Evolutionary conservation across 768 basidiomycete species (phyloP).

Genomic region (Pleurotus djamor): DNA sequence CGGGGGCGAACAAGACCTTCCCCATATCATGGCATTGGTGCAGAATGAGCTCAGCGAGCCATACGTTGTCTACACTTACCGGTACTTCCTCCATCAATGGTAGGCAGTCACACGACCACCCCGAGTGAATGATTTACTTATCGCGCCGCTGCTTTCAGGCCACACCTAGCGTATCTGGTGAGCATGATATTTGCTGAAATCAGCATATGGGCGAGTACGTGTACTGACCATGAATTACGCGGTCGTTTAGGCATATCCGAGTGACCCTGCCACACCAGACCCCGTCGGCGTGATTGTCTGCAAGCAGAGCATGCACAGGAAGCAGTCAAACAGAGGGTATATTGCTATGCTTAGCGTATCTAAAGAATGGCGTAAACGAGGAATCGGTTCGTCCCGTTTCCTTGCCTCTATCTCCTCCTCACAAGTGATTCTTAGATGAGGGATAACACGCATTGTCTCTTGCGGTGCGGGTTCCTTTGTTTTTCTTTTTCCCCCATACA

Average conservation of each 20-base stretch:
- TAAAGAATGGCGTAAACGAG: constrained; percentile 81
- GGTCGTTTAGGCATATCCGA: constrained; percentile 53
- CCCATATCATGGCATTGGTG: constrained; percentile 82
- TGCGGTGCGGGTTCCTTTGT: constrained; percentile 42
- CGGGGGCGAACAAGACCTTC: constrained; percentile 73
- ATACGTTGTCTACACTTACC: constrained; percentile 94
- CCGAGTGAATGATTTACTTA: constrained; percentile 10
- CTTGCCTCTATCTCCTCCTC: constrained; percentile 36
- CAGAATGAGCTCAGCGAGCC: constrained; percentile 94
- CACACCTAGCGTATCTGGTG: constrained; percentile 83
- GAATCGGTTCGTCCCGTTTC: constrained; percentile 71
- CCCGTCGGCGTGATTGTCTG: constrained; percentile 94
- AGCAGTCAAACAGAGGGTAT: constrained; percentile 82
- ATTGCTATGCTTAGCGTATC: constrained; percentile 97
- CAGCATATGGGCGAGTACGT: background rate
- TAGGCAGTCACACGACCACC: constrained; percentile 46
- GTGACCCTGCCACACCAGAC: constrained; percentile 32
- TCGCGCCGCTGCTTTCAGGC: constrained; percentile 47
- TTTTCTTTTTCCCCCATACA: constrained; percentile 19
- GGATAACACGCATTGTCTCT: constrained; percentile 35
- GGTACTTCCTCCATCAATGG: constrained; percentile 97
- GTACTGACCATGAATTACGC: background rate
- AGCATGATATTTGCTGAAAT: constrained; percentile 13
- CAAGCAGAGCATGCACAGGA: constrained; percentile 90
- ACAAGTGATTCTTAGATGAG: constrained; percentile 42